A percentile compares a stretch with the other conserved stretches of the same genome.
Conservation (phyloP, 1,284 basidiomycete genomes). For the Serendipita sp. region DNA sequence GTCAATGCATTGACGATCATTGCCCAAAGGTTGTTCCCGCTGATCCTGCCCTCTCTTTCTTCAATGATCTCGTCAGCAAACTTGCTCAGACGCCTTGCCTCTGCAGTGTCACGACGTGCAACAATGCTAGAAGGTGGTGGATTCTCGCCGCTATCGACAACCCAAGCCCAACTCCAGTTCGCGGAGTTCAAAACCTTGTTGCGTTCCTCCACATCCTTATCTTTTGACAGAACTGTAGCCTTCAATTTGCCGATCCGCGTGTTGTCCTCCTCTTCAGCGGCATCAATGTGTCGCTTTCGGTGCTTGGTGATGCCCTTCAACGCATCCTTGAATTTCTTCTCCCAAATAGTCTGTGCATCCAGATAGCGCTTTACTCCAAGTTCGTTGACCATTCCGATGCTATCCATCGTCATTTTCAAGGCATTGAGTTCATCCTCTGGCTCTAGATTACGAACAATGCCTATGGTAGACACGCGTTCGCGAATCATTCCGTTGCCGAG, state of each 20-base stretch:
- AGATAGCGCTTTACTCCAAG: slow-evolving; percentile 48
- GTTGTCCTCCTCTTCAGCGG: slow-evolving; percentile 42
- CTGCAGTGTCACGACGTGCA: slow-evolving; percentile 58
- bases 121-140: slow-evolving; percentile 75
- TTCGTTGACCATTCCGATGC: slow-evolving; percentile 59
- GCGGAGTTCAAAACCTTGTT: slow-evolving; percentile 20
- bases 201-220: slow-evolving; percentile 16
- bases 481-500: slow-evolving; percentile 45
- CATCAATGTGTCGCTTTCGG: slow-evolving; percentile 42
- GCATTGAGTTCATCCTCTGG: slow-evolving; percentile 48
- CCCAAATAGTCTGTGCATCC: slow-evolving; percentile 39
- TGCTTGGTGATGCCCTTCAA: slow-evolving; percentile 43
- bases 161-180: slow-evolving; percentile 63
- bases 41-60: slow-evolving; percentile 39
- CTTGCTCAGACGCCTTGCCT: slow-evolving; percentile 52
- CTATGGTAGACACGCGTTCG: slow-evolving; percentile 72
- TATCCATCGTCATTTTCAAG: slow-evolving; percentile 44
- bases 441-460: slow-evolving; percentile 68
- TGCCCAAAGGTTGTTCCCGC: slow-evolving; percentile 57
- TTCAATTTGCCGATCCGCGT: slow-evolving; percentile 24
- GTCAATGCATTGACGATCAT: slow-evolving; percentile 48
- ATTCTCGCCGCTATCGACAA: slow-evolving; percentile 52
- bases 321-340: slow-evolving; percentile 45
- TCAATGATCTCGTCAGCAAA: slow-evolving; percentile 52
- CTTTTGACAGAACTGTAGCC: slow-evolving; percentile 15